Evolutionary conservation across 2,329 filamentous ascomycete species (phyloP), one percentile per base, ranked within the genome.

Genomic region (Chalaropsis ovoidea): DNA sequence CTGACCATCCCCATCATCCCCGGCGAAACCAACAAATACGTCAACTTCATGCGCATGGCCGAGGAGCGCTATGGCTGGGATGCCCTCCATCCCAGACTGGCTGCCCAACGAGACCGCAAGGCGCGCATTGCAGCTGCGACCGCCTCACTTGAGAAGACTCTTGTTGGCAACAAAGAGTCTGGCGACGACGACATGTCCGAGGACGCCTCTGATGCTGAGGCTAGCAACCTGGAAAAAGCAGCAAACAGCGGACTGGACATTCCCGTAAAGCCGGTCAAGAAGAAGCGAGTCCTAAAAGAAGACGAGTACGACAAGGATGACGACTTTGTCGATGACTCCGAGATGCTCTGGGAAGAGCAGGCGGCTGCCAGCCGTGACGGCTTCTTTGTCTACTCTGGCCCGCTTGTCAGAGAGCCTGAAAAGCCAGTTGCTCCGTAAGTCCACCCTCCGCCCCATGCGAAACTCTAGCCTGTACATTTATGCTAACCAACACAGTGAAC

Each of bases 381-480:
- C 0, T 99, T 97, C 78, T 99, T 97, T 74, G 94, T 99, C 1
- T 99, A 96, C 76, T 95, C 90, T 68, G 94, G 94, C 2, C 93
- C 93, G 8, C 79, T 99, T 60, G 83, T 97, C 24, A 88, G 88
- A 4, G 91, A 95, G 75, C 89, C 87, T 24, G 88, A 95, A 76
- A 93, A 94, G 76, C 81, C 82, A 43, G 76, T 78, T 69, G 74
- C 75, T 66, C 78, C 77, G 80, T 82, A 80, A 69, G 80, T 39
- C 13, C 24, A 45, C 42, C 15, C 31, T 60, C 66, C 56, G 42
- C 67, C 19, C 41, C 62, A 47, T 13, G 1, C 35, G 63, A 24
- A 52, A 8, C 31, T 63, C 39, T 27, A 17, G 62, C 42, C 31
- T 65, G 49, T 42, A 47, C 65, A 19, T 67, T 62, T 17, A 69